Conservation (phyloP, 192 early-diverging fungal genomes). For the Phycomyces nitens region DNA sequence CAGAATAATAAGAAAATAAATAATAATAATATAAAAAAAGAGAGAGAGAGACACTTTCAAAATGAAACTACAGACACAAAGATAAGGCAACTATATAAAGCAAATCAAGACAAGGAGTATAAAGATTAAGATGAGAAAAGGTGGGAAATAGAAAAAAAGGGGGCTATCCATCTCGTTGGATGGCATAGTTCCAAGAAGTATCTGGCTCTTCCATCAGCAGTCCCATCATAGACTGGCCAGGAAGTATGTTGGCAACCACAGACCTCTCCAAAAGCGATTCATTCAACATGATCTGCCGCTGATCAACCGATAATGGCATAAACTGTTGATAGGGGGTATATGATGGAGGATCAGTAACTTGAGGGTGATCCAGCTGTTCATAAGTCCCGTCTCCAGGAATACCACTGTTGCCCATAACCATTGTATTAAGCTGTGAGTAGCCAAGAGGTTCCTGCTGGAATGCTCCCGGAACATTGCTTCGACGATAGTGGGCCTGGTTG, state of each 20-base stretch:
- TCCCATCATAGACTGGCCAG: conserved; percentile 26
- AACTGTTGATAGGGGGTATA: background rate
- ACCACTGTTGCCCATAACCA: background rate
- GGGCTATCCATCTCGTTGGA: background rate
- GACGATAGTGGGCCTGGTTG: background rate
- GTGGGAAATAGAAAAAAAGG: background rate
- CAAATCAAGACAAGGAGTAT: background rate
- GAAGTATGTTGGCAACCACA: conserved; percentile 8
- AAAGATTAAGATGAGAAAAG: background rate
- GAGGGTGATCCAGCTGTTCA: background rate
- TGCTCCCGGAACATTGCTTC: background rate
- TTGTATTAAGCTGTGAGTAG: background rate
- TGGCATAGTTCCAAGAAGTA: background rate
- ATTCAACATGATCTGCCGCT: conserved; percentile 15
- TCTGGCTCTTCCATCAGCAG: conserved; percentile 6
- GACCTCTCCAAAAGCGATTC: conserved; percentile 13
- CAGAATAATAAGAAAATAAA: background rate
- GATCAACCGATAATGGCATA: background rate
- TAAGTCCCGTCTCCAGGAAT: background rate
- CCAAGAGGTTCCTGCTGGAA: background rate
- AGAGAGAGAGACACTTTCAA: background rate
- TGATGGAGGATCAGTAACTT: background rate
- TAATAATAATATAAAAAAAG: background rate
- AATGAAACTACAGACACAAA: too few species aligned
- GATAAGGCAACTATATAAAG: too few species aligned